A percentile compares a stretch with the other conserved stretches of the same genome.
Conservation (phyloP, 2,329 filamentous ascomycete genomes). For the Bertia moriformis region DNA sequence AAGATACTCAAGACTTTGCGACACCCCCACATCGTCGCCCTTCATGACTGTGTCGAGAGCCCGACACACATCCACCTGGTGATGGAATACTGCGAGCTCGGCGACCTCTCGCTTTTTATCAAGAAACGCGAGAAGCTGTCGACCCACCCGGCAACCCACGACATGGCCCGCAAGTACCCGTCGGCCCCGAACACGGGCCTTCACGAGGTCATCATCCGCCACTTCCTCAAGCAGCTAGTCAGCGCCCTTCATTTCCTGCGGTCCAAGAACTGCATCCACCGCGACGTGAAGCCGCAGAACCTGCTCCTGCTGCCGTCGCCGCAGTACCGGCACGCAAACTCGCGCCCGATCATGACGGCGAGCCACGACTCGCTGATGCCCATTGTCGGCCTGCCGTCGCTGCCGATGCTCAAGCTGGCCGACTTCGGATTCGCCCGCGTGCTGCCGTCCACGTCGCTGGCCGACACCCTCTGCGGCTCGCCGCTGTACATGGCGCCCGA, state of each 20-base stretch:
- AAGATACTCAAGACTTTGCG: conserved; percentile 84
- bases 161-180: conserved; percentile 89
- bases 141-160: conserved; percentile 67
- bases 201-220: conserved; percentile 84
- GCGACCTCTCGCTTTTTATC: conserved; percentile 89
- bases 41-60: conserved; percentile 86
- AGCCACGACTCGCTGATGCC: conserved; percentile 72
- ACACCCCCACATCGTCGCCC: conserved; percentile 90
- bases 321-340: conserved; percentile 48
- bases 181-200: conserved; percentile 71
- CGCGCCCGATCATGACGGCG: conserved; percentile 59
- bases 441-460: conserved; percentile 76
- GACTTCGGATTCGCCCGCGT: conserved; percentile 96
- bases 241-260: conserved; percentile 85
- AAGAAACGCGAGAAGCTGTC: conserved; percentile 76
- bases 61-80: conserved; percentile 82
- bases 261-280: conserved; percentile 75
- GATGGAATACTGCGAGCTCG: conserved; percentile 96
- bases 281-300: conserved; percentile 95
- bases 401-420: conserved; percentile 94
- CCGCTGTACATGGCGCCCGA: conserved; percentile 98
- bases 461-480: conserved; percentile 90
- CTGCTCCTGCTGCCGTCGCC: conserved; percentile 74
- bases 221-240: conserved; percentile 88
- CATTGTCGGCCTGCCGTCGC: conserved; percentile 62